Evolutionary conservation across 2,329 filamentous ascomycete species (phyloP).

Genomic region (Colletotrichum sp.): DNA sequence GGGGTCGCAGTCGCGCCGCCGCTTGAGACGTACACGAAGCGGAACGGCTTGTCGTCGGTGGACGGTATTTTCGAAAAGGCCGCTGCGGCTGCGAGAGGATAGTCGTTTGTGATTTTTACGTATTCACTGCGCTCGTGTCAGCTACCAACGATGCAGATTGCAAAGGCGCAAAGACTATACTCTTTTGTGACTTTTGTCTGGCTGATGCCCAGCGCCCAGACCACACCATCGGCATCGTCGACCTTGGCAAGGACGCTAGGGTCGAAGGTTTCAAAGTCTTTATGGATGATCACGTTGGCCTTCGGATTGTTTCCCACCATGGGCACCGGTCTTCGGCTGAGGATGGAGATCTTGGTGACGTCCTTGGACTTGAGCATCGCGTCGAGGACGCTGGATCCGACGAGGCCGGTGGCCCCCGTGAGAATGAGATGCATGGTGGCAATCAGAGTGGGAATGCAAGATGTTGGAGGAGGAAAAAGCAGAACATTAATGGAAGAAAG

Average conservation of each 20-base stretch:
- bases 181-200: slow-evolving; percentile 64
- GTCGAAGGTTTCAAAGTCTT: slow-evolving; percentile 69
- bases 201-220: slow-evolving; percentile 76
- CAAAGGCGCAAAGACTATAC: slow-evolving; percentile 32
- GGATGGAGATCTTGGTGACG: slow-evolving; percentile 70
- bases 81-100: slow-evolving; percentile 65
- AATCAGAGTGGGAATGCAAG: background rate
- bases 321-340: slow-evolving; percentile 68
- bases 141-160: background rate
- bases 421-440: slow-evolving; percentile 66
- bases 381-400: slow-evolving; percentile 66
- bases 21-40: slow-evolving; percentile 76
- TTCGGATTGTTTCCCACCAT: slow-evolving; percentile 68
- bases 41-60: slow-evolving; percentile 55
- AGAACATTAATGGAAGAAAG: background rate
- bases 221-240: slow-evolving; percentile 68
- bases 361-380: slow-evolving; percentile 62
- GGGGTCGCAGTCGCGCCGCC: slow-evolving; percentile 64
- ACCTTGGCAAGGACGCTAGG: slow-evolving; percentile 62
- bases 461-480: background rate
- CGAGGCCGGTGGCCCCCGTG: slow-evolving; percentile 70
- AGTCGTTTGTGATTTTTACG: slow-evolving; percentile 70
- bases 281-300: slow-evolving; percentile 70
- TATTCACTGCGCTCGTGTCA: slow-evolving; percentile 55
- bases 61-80: slow-evolving; percentile 57